Conservation (phyloP, 2,329 filamentous ascomycete genomes). For the Xylaria sp. region DNA sequence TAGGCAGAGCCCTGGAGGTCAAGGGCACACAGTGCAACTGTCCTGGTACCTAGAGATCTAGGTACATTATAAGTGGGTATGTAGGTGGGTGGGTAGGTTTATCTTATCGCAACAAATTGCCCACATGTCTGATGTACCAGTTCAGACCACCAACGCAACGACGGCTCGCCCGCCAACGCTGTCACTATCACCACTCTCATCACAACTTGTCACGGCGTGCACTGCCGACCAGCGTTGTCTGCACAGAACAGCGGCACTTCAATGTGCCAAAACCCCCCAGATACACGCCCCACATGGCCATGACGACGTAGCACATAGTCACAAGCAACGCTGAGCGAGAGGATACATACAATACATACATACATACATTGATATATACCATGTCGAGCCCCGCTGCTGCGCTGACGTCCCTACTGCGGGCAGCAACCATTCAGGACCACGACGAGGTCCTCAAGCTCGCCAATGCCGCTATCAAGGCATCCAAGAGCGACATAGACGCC, state of each 20-base stretch:
- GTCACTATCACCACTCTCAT: neutral
- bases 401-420: slow-evolving; percentile 64
- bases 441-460: slow-evolving; percentile 75
- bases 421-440: slow-evolving; percentile 72
- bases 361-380: slow-evolving; percentile 4
- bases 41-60: too few species aligned
- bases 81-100: too few species aligned
- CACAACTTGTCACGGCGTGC: neutral
- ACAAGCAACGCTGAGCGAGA: slow-evolving; percentile 7
- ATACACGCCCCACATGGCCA: slow-evolving; percentile 5
- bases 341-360: neutral
- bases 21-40: neutral
- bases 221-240: neutral
- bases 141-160: neutral
- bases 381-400: slow-evolving; percentile 60
- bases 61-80: too few species aligned
- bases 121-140: neutral
- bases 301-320: slow-evolving; percentile 17
- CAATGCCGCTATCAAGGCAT: slow-evolving; percentile 69
- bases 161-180: neutral
- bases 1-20: too few species aligned
- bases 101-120: slow-evolving; percentile 5
- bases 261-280: neutral
- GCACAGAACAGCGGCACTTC: neutral
- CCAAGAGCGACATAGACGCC: slow-evolving; percentile 65